Percentiles rank a stretch among this genome's conserved stretches.
Evolutionary conservation across 768 basidiomycete genomes (phyloP).

Genomic region (Fomitopsis serialis): DNA sequence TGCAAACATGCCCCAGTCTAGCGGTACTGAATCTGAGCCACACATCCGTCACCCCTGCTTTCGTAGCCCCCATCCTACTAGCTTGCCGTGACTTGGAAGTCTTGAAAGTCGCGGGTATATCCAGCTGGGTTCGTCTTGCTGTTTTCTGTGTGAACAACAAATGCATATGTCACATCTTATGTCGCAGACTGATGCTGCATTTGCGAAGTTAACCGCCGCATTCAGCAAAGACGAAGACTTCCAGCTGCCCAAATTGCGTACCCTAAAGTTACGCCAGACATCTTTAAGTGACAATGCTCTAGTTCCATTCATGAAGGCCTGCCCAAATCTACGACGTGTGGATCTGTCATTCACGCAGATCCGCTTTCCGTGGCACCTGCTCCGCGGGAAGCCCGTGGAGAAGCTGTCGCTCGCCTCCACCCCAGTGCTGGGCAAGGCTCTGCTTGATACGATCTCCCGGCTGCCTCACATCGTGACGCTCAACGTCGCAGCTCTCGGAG

Average conservation of each 20-base stretch:
- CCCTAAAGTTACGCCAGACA: slow-evolving; percentile 55
- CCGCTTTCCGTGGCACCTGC: slow-evolving; percentile 28
- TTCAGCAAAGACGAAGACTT: slow-evolving; percentile 16
- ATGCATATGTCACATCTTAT: not conserved
- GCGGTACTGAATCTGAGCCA: slow-evolving; percentile 52
- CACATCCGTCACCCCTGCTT: slow-evolving; percentile 46
- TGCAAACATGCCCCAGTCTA: slow-evolving; percentile 38
- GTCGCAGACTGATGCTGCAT: slow-evolving; percentile 50
- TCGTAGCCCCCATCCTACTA: slow-evolving; percentile 40
- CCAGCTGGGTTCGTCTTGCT: slow-evolving; percentile 46
- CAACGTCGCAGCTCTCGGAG: slow-evolving; percentile 55
- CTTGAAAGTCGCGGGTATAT: slow-evolving; percentile 58
- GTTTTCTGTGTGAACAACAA: not conserved
- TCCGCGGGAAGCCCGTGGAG: slow-evolving; percentile 30
- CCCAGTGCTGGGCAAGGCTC: slow-evolving; percentile 31
- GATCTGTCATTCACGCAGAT: slow-evolving; percentile 63
- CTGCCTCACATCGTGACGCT: slow-evolving; percentile 43
- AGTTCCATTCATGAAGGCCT: slow-evolving; percentile 34
- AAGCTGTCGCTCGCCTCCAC: slow-evolving; percentile 67
- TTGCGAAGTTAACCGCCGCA: slow-evolving; percentile 37
- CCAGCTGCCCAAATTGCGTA: slow-evolving; percentile 37
- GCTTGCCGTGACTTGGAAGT: slow-evolving; percentile 40
- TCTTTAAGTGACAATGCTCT: slow-evolving; percentile 46
- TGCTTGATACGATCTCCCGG: slow-evolving; percentile 33
- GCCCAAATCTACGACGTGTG: slow-evolving; percentile 47